Conservation (phyloP, 2,329 filamentous ascomycete species). For the Colletotrichum camelliae region DNA sequence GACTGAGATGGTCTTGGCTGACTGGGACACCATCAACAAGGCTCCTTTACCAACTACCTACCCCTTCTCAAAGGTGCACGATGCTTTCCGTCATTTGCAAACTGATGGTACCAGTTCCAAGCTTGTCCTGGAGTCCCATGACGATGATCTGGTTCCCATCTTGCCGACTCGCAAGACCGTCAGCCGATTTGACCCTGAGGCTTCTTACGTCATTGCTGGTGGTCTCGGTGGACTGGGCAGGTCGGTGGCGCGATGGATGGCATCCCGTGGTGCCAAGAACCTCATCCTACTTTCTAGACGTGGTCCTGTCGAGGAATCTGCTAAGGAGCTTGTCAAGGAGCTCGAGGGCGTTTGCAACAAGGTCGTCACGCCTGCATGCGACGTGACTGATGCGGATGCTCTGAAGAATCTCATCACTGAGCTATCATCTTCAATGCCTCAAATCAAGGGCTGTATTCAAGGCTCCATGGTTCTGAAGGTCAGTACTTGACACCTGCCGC, state of each 20-base stretch:
- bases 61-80: neutral
- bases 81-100: conserved; percentile 27
- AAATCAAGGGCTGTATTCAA: conserved; percentile 18
- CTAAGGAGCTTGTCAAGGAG: conserved; percentile 22
- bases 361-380: conserved; percentile 21
- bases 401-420: neutral
- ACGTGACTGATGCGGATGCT: conserved; percentile 17
- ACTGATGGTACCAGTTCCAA: neutral
- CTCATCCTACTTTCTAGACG: conserved; percentile 35
- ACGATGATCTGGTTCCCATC: neutral
- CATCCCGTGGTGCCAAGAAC: conserved; percentile 28
- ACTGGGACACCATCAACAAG: conserved; percentile 28
- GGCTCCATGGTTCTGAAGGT: conserved; percentile 27
- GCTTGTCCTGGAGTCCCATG: neutral
- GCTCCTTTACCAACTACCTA: neutral
- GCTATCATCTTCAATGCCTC: neutral
- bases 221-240: conserved; percentile 31
- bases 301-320: conserved; percentile 23
- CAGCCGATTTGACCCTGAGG: conserved; percentile 9
- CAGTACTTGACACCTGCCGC: neutral
- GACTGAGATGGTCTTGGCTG: conserved; percentile 38
- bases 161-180: neutral
- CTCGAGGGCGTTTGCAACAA: conserved; percentile 8
- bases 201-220: conserved; percentile 15
- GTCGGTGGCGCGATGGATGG: conserved; percentile 28